A percentile compares a stretch with the other conserved stretches of the same genome.
phyloP scores from a whole-genome alignment of 1,139 yeast genomes.

The Yamadazyma conglobata region DNA sequence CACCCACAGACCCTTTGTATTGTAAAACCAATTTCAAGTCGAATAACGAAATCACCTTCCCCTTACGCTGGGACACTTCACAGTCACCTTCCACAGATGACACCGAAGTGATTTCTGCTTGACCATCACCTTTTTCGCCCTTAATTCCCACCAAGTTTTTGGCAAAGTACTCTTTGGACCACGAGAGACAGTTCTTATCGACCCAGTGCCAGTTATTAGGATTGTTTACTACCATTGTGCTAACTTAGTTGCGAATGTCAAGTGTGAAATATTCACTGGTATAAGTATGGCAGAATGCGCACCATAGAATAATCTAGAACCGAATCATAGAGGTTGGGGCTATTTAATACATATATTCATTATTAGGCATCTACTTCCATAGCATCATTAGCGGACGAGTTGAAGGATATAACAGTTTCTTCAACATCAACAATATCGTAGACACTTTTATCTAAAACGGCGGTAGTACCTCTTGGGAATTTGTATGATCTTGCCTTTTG shows the following conservation, averaged over 20 bases:
- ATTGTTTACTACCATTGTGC: slow-evolving; percentile 45
- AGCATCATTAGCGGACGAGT: slow-evolving; percentile 42
- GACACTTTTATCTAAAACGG: slow-evolving; percentile 64
- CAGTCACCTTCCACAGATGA: slow-evolving; percentile 90
- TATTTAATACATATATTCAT: no score
- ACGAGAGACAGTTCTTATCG: slow-evolving; percentile 89
- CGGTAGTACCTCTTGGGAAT: slow-evolving; percentile 90
- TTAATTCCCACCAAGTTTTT: slow-evolving; percentile 52
- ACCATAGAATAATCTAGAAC: no score
- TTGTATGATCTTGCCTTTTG: slow-evolving; percentile 77
- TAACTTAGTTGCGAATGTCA: slow-evolving; percentile 2
- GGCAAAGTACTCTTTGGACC: slow-evolving; percentile 79
- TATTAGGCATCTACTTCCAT: slow-evolving; percentile 72
- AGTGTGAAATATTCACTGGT: no score
- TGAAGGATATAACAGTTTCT: slow-evolving; percentile 52
- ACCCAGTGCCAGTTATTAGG: slow-evolving; percentile 90
- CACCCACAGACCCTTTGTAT: slow-evolving; percentile 48
- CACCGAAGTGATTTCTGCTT: slow-evolving; percentile 48
- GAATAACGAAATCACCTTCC: slow-evolving; percentile 88
- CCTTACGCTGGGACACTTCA: slow-evolving; percentile 94
- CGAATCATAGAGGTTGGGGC: no score
- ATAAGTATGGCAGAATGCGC: no score
- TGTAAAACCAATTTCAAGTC: slow-evolving; percentile 69
- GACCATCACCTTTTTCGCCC: slow-evolving; percentile 34
- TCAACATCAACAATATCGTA: slow-evolving; percentile 67